These are phyloP conservation scores for Phlebiopsis flavidoalba DNA, from an alignment of 768 basidiomycete species.

Conservation along the genomic window DNA sequence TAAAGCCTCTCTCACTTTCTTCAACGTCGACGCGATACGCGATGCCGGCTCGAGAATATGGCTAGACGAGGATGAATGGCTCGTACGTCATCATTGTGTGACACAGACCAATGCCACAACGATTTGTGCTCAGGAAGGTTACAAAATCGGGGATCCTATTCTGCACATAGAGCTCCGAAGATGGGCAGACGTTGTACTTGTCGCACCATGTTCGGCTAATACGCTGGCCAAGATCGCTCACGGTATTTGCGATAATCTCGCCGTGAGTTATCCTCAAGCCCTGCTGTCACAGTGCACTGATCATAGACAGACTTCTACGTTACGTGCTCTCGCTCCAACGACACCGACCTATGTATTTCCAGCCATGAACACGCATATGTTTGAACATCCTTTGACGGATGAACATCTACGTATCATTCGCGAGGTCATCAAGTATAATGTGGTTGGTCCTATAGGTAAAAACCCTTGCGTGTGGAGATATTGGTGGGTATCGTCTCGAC, in stretches of 20 bases:
- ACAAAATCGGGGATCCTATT: constrained; percentile 84
- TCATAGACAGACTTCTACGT: constrained; percentile 57
- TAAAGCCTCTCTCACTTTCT: constrained; percentile 75
- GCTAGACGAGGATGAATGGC: constrained; percentile 93
- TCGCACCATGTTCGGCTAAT: constrained; percentile 97
- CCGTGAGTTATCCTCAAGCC: constrained; percentile 36
- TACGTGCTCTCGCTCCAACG: constrained; percentile 76
- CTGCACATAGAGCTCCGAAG: constrained; percentile 91
- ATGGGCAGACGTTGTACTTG: constrained; percentile 94
- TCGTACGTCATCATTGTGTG: constrained; percentile 41
- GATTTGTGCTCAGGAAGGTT: constrained; percentile 46
- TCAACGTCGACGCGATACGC: constrained; percentile 46
- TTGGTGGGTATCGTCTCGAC: constrained; percentile 48
- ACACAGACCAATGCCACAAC: not conserved
- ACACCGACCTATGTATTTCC: constrained; percentile 92
- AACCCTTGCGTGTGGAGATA: constrained; percentile 84
- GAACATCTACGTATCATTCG: constrained; percentile 73
- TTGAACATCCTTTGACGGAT: constrained; percentile 85
- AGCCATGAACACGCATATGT: constrained; percentile 99
- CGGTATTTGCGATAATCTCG: constrained; percentile 88
- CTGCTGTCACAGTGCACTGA: not conserved
- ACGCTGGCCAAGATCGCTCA: constrained; percentile 89
- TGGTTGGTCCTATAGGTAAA: constrained; percentile 90
- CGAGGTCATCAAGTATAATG: constrained; percentile 72
- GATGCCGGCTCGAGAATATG: constrained; percentile 61